Base-by-base conservation (phyloP, 768 basidiomycete genomes). In the Tylopilus sp. region DNA sequence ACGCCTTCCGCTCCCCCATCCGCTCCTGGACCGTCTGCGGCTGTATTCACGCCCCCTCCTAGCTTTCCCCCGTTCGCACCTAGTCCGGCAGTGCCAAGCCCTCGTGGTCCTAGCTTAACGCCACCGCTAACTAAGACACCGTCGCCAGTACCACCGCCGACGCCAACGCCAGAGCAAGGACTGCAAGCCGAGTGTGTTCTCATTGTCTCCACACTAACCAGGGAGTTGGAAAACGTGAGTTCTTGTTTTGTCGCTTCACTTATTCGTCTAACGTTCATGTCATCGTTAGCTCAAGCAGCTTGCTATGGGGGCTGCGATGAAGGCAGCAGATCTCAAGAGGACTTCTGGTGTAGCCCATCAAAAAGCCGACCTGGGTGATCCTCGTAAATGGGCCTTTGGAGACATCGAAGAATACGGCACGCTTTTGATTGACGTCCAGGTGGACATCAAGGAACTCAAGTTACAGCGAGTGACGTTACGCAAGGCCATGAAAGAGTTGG, bases 101-200 rank as follows among this genome's bases (percentile, higher is more conserved):
- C 38, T 12, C 57, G 53, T 42, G 47, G 53, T 31, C 52, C 62
- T 20, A 44, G 58, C 22, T 26, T 47, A 6, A 43, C 52, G 5
- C 52, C 46, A 5, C 48, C 55, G 4, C 15, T 33, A 41, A 33
- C 56, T 11, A 54, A 20, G n/a, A 15, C 43, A 4, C 44, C 45
- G 11, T 18, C 48, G 8, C 51, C 58, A 1, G 40, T 47, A 11
- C 49, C 64, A 18, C 42, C 54, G 6, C 51, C 52, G 17, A 20
- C 57, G 21, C 57, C 64, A 52, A 69, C 50, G 52, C 73, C 51
- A 53, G 78, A 82, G 52, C 77, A 81, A 48, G 83, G 85, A 10
- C 80, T 92, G 79, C 86, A 88, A 58, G 74, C 75, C 17, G 83
- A 91, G 60, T 85, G 85, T 56, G 57, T 64, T 3, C 41, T 73